Base-by-base conservation (phyloP, 257 asterid genomes). In the Nyctanthes arbortristis region DNA sequence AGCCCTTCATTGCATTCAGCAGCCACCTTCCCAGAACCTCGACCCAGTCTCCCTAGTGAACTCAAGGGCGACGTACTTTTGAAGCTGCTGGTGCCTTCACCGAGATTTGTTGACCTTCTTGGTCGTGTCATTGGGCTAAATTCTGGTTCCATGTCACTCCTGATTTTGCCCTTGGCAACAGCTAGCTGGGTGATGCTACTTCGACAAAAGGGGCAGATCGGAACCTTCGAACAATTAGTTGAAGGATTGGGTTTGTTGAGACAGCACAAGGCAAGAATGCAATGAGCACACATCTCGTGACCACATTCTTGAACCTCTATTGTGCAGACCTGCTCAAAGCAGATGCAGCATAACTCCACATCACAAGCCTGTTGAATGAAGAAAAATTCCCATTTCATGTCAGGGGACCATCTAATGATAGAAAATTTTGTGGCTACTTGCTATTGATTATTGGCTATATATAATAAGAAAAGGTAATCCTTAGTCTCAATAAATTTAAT, bases 261-360 rank as follows among this genome's bases (percentile, higher is more conserved):
- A 73, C 96, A 91, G 71, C 96, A 88, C 58, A 91, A 80, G 61
- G 95, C 88, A 35, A 91, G 80, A 49, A 79, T 65, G 65, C 97
- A 91, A 66, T 83, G 85, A 31, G 96, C 96, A 72, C 97, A 91
- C 91, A 91, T 91, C 61, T 85, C 91, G 69, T 91, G 97, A 28
- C 96, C 88, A 64, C 97, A 91, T 52, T 71, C 69, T 67, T 84
- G 86, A 58, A 91, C 88, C 84, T 91, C 96, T 2, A 91, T 85
- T n/a, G 84, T 80, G 69, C 97, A 88, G 0, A 54, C 76, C 8
- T 85, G 91, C 78, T 91, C 96, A 7, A 91, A 91, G 86, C 96
- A 91, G 65, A 91, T 91, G 86, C 92, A 84, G 77, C 97, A 91
- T 52, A 87, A 79, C 47, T 85, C 89, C 1, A 78, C 62, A 2